These are phyloP conservation scores for Penicillium manginii DNA, from an alignment of 495 filamentous ascomycete species.

Conservation along the genomic window DNA sequence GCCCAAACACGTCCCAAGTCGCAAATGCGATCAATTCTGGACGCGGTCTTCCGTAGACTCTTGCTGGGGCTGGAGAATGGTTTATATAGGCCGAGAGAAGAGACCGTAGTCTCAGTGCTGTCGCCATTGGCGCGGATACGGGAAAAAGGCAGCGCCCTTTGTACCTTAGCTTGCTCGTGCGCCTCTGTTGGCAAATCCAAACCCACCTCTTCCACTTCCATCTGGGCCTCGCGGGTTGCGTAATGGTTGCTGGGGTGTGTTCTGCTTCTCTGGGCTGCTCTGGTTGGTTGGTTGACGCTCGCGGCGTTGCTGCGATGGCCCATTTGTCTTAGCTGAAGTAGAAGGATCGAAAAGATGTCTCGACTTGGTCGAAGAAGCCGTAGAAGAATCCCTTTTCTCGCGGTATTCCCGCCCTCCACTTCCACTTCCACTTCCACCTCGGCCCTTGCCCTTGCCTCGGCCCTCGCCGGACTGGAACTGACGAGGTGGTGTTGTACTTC, in stretches of 20 bases:
- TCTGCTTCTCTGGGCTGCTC: slow-evolving; percentile 45
- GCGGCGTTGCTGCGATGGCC: slow-evolving; percentile 56
- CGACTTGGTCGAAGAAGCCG: slow-evolving; percentile 44
- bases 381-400: slow-evolving; percentile 54
- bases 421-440: slow-evolving; percentile 40
- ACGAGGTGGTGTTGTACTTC: slow-evolving; percentile 67
- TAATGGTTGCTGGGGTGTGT: slow-evolving; percentile 58
- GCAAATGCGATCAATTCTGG: slow-evolving; percentile 63
- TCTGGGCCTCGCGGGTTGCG: slow-evolving; percentile 77
- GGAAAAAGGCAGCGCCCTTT: slow-evolving; percentile 1
- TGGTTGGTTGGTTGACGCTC: slow-evolving; percentile 41
- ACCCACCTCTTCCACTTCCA: slow-evolving; percentile 72
- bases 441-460: slow-evolving; percentile 43
- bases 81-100: not conserved
- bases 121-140: not conserved
- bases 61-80: not conserved
- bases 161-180: slow-evolving; percentile 39
- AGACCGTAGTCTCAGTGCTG: not conserved
- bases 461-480: slow-evolving; percentile 39
- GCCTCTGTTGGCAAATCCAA: slow-evolving; percentile 62
- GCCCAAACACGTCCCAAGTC: slow-evolving; percentile 62
- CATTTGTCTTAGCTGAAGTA: slow-evolving; percentile 63
- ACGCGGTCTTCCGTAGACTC: slow-evolving; percentile 49
- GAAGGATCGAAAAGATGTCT: slow-evolving; percentile 75
- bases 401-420: slow-evolving; percentile 30